These are phyloP conservation scores for Phytophthora gonapodyides DNA, from an alignment of 352 stramenopile species.

Conservation along the genomic window DNA sequence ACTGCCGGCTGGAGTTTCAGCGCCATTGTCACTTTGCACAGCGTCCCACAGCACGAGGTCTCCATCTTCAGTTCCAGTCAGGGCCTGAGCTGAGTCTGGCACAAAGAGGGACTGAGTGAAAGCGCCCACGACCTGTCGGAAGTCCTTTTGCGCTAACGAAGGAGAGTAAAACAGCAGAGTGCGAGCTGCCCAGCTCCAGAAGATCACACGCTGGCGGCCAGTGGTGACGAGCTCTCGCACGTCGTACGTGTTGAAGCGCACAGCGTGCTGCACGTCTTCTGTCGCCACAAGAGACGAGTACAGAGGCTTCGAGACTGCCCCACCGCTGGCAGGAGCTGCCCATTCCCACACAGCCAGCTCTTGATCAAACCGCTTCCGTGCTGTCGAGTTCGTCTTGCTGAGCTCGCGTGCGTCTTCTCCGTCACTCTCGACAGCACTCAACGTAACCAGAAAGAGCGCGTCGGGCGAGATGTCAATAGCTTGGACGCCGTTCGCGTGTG, in stretches of 20 bases:
- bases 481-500: conserved; percentile 77
- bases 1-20: conserved; percentile 29
- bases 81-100: conserved; percentile 77
- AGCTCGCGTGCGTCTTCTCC: conserved; percentile 4
- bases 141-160: conserved; percentile 82
- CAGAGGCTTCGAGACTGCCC: conserved; percentile 39
- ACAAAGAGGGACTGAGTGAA: conserved; percentile 91
- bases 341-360: conserved; percentile 91
- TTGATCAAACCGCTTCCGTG: conserved; percentile 52
- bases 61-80: conserved; percentile 87
- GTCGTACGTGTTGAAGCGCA: conserved; percentile 92
- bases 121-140: conserved; percentile 76
- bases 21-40: conserved; percentile 32
- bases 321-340: conserved; percentile 50
- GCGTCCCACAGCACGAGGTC: conserved; percentile 90
- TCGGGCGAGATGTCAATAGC: conserved; percentile 91
- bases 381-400: conserved; percentile 25
- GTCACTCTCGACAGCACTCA: conserved; percentile 56
- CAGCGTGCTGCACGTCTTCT: conserved; percentile 73
- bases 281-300: conserved; percentile 76
- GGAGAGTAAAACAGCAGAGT: conserved; percentile 84
- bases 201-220: conserved; percentile 83
- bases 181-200: conserved; percentile 89
- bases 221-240: conserved; percentile 90
- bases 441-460: conserved; percentile 87